Evolutionary conservation across 2,329 filamentous ascomycete species (phyloP).

Genomic region (Myriosclerotinia duriaeana): DNA sequence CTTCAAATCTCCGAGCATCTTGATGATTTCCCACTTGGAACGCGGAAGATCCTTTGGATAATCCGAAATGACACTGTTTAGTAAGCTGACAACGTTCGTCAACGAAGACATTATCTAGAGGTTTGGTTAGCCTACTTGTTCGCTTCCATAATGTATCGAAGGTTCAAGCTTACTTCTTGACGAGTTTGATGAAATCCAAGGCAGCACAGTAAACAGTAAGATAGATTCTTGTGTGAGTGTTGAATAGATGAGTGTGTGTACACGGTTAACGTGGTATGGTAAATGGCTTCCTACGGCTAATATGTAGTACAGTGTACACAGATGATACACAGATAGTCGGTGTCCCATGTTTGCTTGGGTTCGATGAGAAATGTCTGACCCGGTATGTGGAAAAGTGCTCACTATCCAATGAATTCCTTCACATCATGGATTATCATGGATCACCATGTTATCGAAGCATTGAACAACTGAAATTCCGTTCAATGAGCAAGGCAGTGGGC

Average conservation of each 20-base stretch:
- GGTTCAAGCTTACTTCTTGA: slow-evolving; percentile 3
- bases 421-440: not conserved
- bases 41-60: slow-evolving; percentile 10
- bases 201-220: not conserved
- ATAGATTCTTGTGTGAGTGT: not conserved
- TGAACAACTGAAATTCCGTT: too few relatives aligned
- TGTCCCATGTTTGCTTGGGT: not conserved
- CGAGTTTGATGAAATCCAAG: not conserved
- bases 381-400: not conserved
- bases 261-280: not conserved
- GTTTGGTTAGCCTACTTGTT: not conserved
- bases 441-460: not conserved
- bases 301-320: not conserved
- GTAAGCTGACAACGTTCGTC: not conserved
- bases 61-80: not conserved
- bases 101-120: slow-evolving; percentile 2
- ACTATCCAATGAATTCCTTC: not conserved
- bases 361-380: not conserved
- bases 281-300: not conserved
- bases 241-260: not conserved
- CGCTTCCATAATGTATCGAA: not conserved
- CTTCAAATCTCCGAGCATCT: not conserved
- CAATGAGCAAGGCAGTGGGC: not conserved
- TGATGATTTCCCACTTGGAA: not conserved
- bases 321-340: not conserved